These are phyloP conservation scores for Aspergillus luchuensis DNA, from an alignment of 2,329 filamentous ascomycete species.

Conservation along the genomic window DNA sequence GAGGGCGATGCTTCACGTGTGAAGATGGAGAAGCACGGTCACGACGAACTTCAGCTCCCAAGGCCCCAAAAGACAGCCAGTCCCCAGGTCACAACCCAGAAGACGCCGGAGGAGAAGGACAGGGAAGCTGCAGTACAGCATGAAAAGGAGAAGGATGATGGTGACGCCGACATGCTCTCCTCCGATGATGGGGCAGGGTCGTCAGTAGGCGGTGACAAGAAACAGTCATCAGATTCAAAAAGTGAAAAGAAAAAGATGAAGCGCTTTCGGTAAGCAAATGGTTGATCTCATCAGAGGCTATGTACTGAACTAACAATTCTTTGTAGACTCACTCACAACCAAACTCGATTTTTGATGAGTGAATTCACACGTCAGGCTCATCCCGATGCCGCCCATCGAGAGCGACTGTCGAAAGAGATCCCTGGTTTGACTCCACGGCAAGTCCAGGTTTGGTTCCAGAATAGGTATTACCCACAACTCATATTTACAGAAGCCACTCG, in stretches of 20 bases:
- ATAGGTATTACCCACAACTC: constrained; percentile 63
- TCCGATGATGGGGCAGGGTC: constrained; percentile 33
- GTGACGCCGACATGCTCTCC: constrained; percentile 25
- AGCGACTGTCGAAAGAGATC: constrained; percentile 84
- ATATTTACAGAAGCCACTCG: neutral
- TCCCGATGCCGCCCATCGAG: constrained; percentile 86
- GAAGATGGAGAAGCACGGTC: constrained; percentile 30
- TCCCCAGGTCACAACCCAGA: constrained; percentile 16
- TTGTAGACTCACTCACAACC: constrained; percentile 82
- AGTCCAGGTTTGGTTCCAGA: constrained; percentile 98
- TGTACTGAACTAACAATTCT: constrained; percentile 7
- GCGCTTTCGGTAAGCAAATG: constrained; percentile 43
- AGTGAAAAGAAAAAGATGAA: constrained; percentile 48
- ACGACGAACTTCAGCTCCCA: constrained; percentile 22
- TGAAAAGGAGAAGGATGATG: constrained; percentile 23
- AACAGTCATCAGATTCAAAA: constrained; percentile 29
- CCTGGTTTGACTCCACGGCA: constrained; percentile 88
- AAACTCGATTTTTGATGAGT: constrained; percentile 97
- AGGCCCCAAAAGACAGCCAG: constrained; percentile 19
- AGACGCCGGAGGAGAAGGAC: constrained; percentile 16
- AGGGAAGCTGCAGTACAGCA: constrained; percentile 14
- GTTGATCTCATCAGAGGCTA: neutral
- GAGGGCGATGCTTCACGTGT: constrained; percentile 28
- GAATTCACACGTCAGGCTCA: constrained; percentile 95
- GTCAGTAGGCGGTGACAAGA: constrained; percentile 32